These are phyloP conservation scores for Brassica napus DNA, from an alignment of 345 rosid species.

Conservation along the genomic window DNA sequence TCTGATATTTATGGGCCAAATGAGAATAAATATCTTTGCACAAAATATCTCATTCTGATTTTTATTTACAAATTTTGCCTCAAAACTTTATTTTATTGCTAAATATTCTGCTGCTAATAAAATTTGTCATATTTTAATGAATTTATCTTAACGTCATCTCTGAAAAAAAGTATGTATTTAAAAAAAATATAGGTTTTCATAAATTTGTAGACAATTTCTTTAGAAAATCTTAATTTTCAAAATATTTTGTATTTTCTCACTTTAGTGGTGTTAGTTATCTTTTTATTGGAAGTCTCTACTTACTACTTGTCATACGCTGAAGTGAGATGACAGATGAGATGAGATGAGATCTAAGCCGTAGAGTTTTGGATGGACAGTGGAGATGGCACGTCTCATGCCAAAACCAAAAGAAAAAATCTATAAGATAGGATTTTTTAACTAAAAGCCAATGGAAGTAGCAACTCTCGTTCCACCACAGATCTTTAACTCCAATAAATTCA, in stretches of 20 bases:
- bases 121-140: background rate
- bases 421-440: conserved; percentile 26
- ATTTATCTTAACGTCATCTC: background rate
- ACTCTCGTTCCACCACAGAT: conserved; percentile 16
- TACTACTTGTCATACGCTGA: background rate
- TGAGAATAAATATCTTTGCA: background rate
- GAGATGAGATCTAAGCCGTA: conserved; percentile 36
- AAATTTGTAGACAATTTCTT: too few species aligned
- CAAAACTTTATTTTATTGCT: background rate
- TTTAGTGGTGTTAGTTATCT: background rate
- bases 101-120: background rate
- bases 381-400: conserved; percentile 40
- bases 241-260: background rate
- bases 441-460: conserved; percentile 10
- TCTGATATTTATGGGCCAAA: conserved; percentile 30
- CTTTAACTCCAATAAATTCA: background rate
- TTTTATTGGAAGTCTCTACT: background rate
- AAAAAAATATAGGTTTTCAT: too few species aligned
- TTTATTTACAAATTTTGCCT: background rate
- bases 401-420: too few species aligned
- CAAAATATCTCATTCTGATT: conserved; percentile 8
- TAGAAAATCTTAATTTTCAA: too few species aligned
- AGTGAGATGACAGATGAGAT: background rate
- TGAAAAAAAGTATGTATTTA: background rate
- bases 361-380: conserved; percentile 29